Conservation (phyloP, 2,329 filamentous ascomycete species). For the Cytospora piceicola region DNA sequence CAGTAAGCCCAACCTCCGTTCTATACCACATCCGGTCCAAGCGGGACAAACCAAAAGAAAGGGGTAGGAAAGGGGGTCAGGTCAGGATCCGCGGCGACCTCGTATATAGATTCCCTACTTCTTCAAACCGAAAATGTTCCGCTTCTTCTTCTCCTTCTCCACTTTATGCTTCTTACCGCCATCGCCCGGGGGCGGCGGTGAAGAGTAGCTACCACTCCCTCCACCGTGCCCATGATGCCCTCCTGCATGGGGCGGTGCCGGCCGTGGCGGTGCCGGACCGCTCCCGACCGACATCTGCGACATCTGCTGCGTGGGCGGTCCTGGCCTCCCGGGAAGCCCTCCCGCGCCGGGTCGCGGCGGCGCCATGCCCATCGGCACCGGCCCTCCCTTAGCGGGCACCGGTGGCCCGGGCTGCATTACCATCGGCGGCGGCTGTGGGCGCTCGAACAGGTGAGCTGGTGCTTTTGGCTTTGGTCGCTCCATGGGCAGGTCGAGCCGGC, state of each 20-base stretch:
- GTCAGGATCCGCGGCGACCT: not conserved
- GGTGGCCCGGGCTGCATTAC: constrained; percentile 38
- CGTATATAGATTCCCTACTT: constrained; percentile 46
- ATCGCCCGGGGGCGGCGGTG: constrained; percentile 32
- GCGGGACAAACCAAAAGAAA: not conserved
- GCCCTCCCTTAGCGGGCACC: constrained; percentile 35
- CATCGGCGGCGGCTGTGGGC: constrained; percentile 59
- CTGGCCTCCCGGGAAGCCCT: constrained; percentile 43
- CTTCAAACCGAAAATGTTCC: constrained; percentile 62
- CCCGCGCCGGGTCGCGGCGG: constrained; percentile 36
- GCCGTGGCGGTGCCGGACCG: constrained; percentile 31
- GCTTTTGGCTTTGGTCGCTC: constrained; percentile 81
- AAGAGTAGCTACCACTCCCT: constrained; percentile 35
- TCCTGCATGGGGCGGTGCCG: constrained; percentile 33
- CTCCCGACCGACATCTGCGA: constrained; percentile 55
- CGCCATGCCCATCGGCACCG: constrained; percentile 37
- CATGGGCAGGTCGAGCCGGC: constrained; percentile 77
- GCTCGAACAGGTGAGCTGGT: constrained; percentile 84
- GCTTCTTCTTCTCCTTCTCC: constrained; percentile 63
- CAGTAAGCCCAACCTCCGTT: not conserved
- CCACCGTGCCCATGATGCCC: constrained; percentile 5
- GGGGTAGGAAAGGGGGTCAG: not conserved
- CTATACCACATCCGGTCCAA: constrained; percentile 6
- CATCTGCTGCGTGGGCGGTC: constrained; percentile 60
- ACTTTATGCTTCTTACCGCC: constrained; percentile 51